Evolutionary conservation across 31 red algal genomes (phyloP).

Genomic region (Endocladia muricata): DNA sequence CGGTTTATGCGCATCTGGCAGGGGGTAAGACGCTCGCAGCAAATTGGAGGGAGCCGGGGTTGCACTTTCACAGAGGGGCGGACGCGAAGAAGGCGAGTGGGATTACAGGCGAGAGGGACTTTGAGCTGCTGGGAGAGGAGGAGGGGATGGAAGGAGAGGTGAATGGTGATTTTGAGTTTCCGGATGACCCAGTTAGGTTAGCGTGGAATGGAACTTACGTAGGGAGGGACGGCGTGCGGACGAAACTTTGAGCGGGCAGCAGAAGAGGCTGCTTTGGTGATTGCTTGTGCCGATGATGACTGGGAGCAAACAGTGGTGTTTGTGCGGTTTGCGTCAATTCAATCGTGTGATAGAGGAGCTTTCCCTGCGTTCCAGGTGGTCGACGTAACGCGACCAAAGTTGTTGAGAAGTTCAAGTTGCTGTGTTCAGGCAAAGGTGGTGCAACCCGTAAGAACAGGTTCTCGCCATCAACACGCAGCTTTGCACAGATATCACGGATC

Average conservation of each 20-base stretch:
- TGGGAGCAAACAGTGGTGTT: no score
- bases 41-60: conserved; percentile 49
- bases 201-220: conserved; percentile 44
- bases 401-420: no score
- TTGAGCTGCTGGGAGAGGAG: conserved; percentile 15
- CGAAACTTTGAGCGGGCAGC: neutral
- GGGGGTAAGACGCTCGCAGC: conserved; percentile 39
- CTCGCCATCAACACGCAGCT: no score
- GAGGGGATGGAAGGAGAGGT: neutral
- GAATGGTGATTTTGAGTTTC: conserved; percentile 12
- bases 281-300: no score
- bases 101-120: conserved; percentile 16
- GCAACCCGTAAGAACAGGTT: no score
- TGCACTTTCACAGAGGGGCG: conserved; percentile 32
- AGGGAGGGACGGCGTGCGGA: neutral
- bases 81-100: neutral
- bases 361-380: no score
- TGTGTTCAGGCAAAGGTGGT: no score
- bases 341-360: no score
- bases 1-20: conserved; percentile 58
- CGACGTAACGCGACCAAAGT: no score
- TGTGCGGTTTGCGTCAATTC: no score
- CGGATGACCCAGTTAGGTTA: conserved; percentile 11
- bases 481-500: no score
- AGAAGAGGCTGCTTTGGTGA: no score